Percentiles rank a stretch among this genome's conserved stretches.
Evolutionary conservation across 2,329 filamentous ascomycete genomes (phyloP).

Genomic region (Penicillium sp.): DNA sequence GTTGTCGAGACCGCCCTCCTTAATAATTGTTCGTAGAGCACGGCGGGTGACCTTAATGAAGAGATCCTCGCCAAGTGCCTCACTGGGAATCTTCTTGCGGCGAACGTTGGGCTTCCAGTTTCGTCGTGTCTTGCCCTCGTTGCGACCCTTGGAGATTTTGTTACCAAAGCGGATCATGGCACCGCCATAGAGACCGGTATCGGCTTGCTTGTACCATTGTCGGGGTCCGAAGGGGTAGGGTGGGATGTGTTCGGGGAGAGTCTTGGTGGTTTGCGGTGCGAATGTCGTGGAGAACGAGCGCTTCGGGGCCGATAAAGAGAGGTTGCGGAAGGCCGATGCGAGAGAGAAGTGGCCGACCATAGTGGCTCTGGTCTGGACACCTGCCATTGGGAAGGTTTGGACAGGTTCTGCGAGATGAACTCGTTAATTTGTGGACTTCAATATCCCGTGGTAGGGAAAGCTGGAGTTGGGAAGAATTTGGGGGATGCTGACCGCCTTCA

Average conservation of each 20-base stretch:
- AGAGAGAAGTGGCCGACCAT: conserved; percentile 38
- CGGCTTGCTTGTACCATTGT: conserved; percentile 46
- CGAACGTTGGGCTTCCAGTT: conserved; percentile 52
- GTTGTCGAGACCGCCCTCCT: conserved; percentile 84
- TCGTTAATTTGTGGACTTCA: not conserved
- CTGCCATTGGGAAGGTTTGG: conserved; percentile 29
- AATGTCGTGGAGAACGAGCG: conserved; percentile 41
- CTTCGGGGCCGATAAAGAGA: conserved; percentile 38
- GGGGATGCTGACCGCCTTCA: conserved; percentile 39
- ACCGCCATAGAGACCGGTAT: conserved; percentile 51
- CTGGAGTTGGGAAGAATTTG: conserved; percentile 31
- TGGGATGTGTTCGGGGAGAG: conserved; percentile 41
- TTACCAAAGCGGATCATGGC: conserved; percentile 50
- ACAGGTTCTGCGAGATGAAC: not conserved
- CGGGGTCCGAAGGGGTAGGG: conserved; percentile 50
- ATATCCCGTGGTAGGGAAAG: conserved; percentile 3
- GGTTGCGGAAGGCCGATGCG: conserved; percentile 39
- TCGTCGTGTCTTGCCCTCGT: conserved; percentile 51
- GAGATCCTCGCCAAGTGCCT: conserved; percentile 45
- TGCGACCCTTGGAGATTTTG: conserved; percentile 51
- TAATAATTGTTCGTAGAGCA: conserved; percentile 64
- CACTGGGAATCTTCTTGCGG: conserved; percentile 47
- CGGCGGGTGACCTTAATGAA: conserved; percentile 48
- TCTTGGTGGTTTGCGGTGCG: conserved; percentile 31
- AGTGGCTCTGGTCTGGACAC: conserved; percentile 27